phyloP scores from a whole-genome alignment of 2,329 filamentous ascomycete species.

The Uncinocarpus reesii region DNA sequence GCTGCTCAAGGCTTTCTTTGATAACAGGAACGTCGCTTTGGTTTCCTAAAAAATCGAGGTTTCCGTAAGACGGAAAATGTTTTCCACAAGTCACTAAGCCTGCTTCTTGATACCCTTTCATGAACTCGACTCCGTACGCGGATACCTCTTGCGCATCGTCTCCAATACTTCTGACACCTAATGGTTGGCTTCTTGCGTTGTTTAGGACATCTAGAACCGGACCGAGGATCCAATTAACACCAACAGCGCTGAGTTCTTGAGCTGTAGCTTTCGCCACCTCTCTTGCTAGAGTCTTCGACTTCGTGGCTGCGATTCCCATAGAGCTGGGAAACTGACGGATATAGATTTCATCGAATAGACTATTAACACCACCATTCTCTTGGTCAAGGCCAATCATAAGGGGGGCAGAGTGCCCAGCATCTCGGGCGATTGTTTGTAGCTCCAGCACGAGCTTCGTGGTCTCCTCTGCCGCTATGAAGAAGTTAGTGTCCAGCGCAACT shows the following conservation, averaged over 20 bases:
- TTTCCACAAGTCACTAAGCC: slow-evolving; percentile 85
- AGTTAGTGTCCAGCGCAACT: slow-evolving; percentile 26
- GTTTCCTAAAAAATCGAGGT: slow-evolving; percentile 84
- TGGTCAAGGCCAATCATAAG: slow-evolving; percentile 87
- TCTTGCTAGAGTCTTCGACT: slow-evolving; percentile 73
- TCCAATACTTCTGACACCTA: slow-evolving; percentile 79
- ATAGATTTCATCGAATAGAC: slow-evolving; percentile 87
- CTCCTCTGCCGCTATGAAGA: slow-evolving; percentile 66
- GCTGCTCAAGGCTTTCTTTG: slow-evolving; percentile 82
- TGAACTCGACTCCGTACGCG: slow-evolving; percentile 77
- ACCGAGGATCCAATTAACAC: slow-evolving; percentile 90
- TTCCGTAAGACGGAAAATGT: slow-evolving; percentile 93
- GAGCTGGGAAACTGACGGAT: slow-evolving; percentile 94
- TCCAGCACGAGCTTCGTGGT: slow-evolving; percentile 81
- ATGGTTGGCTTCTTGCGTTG: slow-evolving; percentile 79
- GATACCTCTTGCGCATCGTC: slow-evolving; percentile 95
- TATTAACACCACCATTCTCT: slow-evolving; percentile 97
- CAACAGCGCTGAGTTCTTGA: slow-evolving; percentile 81
- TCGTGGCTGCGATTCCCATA: slow-evolving; percentile 92
- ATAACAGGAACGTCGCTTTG: slow-evolving; percentile 90
- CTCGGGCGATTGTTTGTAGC: slow-evolving; percentile 80
- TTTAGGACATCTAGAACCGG: slow-evolving; percentile 89
- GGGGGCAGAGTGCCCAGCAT: slow-evolving; percentile 81
- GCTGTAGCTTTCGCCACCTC: slow-evolving; percentile 88
- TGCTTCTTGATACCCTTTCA: slow-evolving; percentile 87